Percentiles rank a stretch among this genome's conserved stretches.
Evolutionary conservation across 2,329 filamentous ascomycete genomes (phyloP).

Genomic region (Grosmannia huntii): DNA sequence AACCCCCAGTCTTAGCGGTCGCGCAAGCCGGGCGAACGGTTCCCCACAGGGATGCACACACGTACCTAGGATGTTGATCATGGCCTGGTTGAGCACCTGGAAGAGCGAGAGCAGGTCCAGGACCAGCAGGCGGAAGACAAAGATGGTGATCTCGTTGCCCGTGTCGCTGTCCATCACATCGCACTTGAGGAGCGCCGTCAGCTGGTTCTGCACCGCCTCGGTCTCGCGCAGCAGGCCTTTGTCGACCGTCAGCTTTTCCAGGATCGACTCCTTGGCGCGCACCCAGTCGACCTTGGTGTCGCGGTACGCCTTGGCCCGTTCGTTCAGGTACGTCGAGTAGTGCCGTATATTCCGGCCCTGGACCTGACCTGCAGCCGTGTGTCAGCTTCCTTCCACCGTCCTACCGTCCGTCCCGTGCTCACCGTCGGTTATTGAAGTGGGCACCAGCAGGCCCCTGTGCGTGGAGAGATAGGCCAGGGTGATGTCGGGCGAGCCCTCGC

Average conservation of each 20-base stretch:
- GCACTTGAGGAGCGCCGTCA: constrained; percentile 74
- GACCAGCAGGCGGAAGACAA: constrained; percentile 82
- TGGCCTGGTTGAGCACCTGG: constrained; percentile 89
- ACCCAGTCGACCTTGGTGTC: constrained; percentile 88
- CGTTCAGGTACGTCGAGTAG: constrained; percentile 76
- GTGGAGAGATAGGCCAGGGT: constrained; percentile 75
- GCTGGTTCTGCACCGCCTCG: constrained; percentile 78
- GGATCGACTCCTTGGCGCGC: constrained; percentile 62
- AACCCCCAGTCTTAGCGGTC: neutral
- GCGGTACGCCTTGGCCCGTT: constrained; percentile 69
- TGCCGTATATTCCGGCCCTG: constrained; percentile 90
- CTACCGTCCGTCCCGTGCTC: constrained; percentile 18
- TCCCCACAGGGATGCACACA: neutral
- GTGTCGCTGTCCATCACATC: constrained; percentile 81
- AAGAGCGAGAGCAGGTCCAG: constrained; percentile 83
- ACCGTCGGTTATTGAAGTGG: constrained; percentile 90
- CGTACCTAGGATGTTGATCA: constrained; percentile 87
- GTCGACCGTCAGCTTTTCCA: constrained; percentile 78
- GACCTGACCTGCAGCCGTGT: constrained; percentile 55
- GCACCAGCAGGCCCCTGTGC: constrained; percentile 70
- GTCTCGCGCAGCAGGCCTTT: constrained; percentile 89
- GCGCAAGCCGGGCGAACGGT: constrained; percentile 10
- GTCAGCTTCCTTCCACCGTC: neutral
- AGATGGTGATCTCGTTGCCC: constrained; percentile 93
- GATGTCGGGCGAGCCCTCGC: constrained; percentile 81